Conservation (phyloP, 1,284 basidiomycete genomes). For the Marasmius tenuissimus region DNA sequence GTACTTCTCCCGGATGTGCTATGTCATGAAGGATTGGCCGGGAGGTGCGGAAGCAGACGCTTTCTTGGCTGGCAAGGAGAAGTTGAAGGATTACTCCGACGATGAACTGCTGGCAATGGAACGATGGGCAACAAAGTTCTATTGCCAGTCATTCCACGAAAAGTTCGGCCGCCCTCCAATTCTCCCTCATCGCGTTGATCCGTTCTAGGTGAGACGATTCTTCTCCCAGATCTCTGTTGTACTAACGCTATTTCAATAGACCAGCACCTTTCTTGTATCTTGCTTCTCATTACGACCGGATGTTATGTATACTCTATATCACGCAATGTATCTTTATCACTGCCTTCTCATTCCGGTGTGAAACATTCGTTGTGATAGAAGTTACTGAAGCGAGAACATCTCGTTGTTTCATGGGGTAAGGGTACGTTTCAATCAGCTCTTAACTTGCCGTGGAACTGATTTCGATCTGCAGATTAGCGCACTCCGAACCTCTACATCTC, state of each 20-base stretch:
- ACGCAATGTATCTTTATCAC: too few relatives aligned
- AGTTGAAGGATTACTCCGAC: not conserved
- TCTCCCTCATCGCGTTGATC: not conserved
- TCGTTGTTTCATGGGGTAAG: too few relatives aligned
- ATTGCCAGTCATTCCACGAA: not conserved
- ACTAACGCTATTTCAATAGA: not conserved
- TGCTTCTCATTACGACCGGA: too few relatives aligned
- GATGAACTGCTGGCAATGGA: not conserved
- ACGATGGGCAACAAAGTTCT: not conserved
- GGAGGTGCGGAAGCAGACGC: not conserved
- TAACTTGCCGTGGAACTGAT: too few relatives aligned
- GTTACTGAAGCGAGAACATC: too few relatives aligned
- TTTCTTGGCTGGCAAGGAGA: not conserved
- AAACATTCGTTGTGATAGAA: too few relatives aligned
- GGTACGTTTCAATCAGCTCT: too few relatives aligned
- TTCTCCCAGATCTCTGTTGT: not conserved
- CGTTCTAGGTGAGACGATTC: not conserved
- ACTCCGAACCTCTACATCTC: too few relatives aligned
- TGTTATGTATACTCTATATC: too few relatives aligned
- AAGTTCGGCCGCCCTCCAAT: not conserved
- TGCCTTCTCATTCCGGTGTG: too few relatives aligned
- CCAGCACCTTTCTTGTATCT: too few relatives aligned
- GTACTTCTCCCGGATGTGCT: not conserved
- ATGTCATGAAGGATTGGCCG: not conserved
- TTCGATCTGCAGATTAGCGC: too few relatives aligned